Conservation (phyloP, 2,329 filamentous ascomycete species). For the Nemania abortiva region DNA sequence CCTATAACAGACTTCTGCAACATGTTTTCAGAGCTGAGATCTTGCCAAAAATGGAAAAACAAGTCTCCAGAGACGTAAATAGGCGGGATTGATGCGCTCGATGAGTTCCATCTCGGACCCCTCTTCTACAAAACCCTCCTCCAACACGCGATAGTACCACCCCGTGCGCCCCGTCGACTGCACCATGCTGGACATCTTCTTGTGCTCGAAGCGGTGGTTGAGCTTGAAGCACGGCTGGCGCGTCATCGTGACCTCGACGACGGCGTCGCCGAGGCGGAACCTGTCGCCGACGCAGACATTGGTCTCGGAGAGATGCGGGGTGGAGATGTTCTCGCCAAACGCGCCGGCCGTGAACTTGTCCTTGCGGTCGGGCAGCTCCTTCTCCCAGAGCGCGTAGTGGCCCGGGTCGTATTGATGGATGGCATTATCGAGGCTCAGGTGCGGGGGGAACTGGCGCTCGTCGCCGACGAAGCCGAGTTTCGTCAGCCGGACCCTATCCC, state of each 20-base stretch:
- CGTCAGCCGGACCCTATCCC: constrained; percentile 59
- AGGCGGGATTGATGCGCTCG: constrained; percentile 66
- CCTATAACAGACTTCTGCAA: no score
- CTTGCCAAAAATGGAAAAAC: no score
- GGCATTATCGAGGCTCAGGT: constrained; percentile 72
- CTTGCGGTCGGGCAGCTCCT: constrained; percentile 62
- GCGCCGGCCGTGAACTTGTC: constrained; percentile 67
- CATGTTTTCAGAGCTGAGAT: no score
- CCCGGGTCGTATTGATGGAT: constrained; percentile 68
- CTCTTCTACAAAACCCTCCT: constrained; percentile 64
- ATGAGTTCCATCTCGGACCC: constrained; percentile 69
- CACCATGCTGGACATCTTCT: constrained; percentile 68
- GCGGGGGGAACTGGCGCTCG: constrained; percentile 69
- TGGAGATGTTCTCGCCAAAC: constrained; percentile 74
- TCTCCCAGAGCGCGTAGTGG: constrained; percentile 68
- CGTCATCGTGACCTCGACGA: constrained; percentile 71
- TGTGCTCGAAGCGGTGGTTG: constrained; percentile 73
- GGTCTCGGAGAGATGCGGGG: constrained; percentile 66
- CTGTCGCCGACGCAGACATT: constrained; percentile 75
- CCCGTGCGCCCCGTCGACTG: constrained; percentile 70
- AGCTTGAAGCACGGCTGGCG: constrained; percentile 75
- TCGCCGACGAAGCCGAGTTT: constrained; percentile 67
- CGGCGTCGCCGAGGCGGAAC: constrained; percentile 62
- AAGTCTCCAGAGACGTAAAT: no score
- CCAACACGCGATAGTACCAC: constrained; percentile 73